Evolutionary conservation across 176 grass and related monocot genomes (phyloP), one percentile per base, ranked within the genome.

Genomic region (Eleusine coracana): DNA sequence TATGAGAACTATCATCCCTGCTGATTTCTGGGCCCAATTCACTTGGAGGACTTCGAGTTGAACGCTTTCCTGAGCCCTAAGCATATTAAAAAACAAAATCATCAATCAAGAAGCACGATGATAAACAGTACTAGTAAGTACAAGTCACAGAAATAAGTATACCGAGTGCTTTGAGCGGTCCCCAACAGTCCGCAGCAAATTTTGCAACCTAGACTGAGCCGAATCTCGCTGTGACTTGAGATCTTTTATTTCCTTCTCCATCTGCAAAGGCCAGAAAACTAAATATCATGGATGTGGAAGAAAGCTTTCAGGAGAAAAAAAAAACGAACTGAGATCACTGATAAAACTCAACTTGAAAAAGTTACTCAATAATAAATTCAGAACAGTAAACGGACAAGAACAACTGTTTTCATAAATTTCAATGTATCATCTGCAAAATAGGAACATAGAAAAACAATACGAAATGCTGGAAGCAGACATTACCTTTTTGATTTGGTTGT

Each of bases 161-260:
- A 95, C 96, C 87, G 52, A 78, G 44, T 71, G 80, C 63, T 82
- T 91, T 62, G 82, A 86, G 18, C 82, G 89, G 59, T 93, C 83
- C 18, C 93, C 87, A 82, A 92, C 84, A 80, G 66, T 86, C 29
- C 80, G 78, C 56, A 93, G 86, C 87, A 92, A 74, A 90, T 92
- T 79, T 65, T 90, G 89, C 40, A 94, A 88, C 80, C 89, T 86
- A 81, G 96, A 92, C 37, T 92, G 80, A 81, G 91, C 93, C 77
- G 90, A 71, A 82, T 99, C 89, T 66, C 85, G 67, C 55, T 96
- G 89, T 73, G 87, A 85, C 70, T 94, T 96, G 72, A 99, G 80
- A 70, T 96, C 93, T 82, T 88, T 92, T 73, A 99, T 96, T 84
- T 99, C 87, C 77, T 88, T 99, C 70, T 93, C 93, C 93, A 99